Evolutionary conservation across 192 early-diverging fungal genomes (phyloP), one percentile per base, ranked within the genome.

Genomic region (Neocallimastix lanati): DNA sequence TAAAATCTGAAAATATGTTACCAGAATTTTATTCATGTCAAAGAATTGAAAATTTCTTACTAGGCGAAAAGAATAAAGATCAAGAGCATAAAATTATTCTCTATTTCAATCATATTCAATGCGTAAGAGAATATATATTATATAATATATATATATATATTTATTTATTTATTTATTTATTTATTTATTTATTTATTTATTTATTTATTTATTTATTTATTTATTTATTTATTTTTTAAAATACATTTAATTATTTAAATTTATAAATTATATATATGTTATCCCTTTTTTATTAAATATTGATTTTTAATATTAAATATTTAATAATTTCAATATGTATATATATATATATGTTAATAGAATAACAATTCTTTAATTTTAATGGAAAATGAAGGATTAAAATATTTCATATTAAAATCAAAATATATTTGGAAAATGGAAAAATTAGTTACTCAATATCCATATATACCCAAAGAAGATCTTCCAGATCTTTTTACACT

Each of bases 401-500:
- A 50, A 50, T 50, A 50, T n/a, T 92, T 95, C 78, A 86, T 91
- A 29, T 77, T 86, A 29, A 88, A 87, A 76, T 93, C 94, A 0
- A 92, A 93, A 7, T 84, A 93, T 29, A 88, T 90, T 33, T 93
- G 94, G 90, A 88, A 93, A 12, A 88, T 90, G 76, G 86, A 82
- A 15, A 84, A 88, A 6, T 84, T 98, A 58, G 79, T 82, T 2
- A 81, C 83, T 18, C 90, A 91, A 58, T 96, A 93, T 82, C 88
- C 95, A 0, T 87, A 84, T 33, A 87, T 97, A 12, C 83, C 91
- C 13, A 82, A 84, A 2, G 81, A 83, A 7, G 84, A 90, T 35
- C 87, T 93, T 28, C 58, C 82, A 16, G 83, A 85, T 27, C 82
- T 93, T 28, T 98, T 98, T 82, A 90, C 95, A 12, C 82, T 96